Evolutionary conservation across 148 eudicot genomes (phyloP).

Genomic region (Amaranthus cruentus): DNA sequence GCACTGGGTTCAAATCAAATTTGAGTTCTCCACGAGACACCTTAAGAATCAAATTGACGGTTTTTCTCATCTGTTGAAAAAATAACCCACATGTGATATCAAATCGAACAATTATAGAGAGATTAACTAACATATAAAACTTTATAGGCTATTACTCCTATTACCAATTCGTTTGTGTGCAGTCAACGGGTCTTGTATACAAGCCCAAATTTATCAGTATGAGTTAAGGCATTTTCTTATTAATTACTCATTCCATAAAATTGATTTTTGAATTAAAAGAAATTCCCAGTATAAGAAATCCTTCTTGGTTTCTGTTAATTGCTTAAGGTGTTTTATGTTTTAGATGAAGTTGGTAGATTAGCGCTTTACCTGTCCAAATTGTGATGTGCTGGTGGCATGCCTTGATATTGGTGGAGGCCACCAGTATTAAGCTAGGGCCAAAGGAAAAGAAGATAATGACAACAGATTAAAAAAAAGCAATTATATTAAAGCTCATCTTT

Average conservation of each 20-base stretch:
- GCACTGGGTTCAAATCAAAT: neutral
- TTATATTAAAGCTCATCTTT: neutral
- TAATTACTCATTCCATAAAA: slow-evolving; percentile 11
- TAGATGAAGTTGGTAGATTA: slow-evolving; percentile 12
- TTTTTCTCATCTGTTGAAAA: neutral
- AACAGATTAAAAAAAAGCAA: slow-evolving; percentile 14
- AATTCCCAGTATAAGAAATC: neutral
- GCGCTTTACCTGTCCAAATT: slow-evolving; percentile 3
- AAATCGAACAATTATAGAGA: too few species aligned
- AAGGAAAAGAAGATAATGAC: slow-evolving; percentile 6
- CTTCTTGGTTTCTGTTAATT: neutral
- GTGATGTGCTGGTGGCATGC: slow-evolving; percentile 22
- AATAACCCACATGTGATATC: too few species aligned
- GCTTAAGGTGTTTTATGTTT: neutral
- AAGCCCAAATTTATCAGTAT: neutral
- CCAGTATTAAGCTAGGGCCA: neutral
- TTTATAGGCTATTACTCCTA: too few species aligned
- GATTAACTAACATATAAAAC: too few species aligned
- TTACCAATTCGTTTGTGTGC: too few species aligned
- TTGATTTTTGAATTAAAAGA: neutral
- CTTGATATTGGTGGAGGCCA: slow-evolving; percentile 25
- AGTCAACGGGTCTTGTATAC: too few species aligned
- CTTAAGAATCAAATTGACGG: neutral
- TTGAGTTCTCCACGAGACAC: neutral
- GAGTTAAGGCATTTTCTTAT: slow-evolving; percentile 3